A percentile compares a stretch with the other conserved stretches of the same genome.
These are phyloP conservation scores for Yarrowia hollandica DNA, from an alignment of 805 yeast species.

Conservation along the genomic window DNA sequence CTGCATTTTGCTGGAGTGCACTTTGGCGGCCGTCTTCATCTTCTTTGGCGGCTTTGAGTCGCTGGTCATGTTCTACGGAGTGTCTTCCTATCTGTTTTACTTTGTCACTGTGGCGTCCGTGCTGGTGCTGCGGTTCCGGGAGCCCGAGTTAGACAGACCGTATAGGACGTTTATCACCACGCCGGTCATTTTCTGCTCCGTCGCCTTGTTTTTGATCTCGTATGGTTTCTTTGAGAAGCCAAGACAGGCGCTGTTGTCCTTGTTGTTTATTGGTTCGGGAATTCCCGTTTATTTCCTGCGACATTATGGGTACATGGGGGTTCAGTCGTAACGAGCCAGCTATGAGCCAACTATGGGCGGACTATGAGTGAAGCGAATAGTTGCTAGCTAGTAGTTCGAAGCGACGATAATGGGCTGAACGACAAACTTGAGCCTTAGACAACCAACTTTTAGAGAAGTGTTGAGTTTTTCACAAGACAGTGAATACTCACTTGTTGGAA, in stretches of 20 bases:
- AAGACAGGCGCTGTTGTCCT: constrained; percentile 38
- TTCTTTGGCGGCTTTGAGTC: constrained; percentile 43
- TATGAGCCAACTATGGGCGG: not conserved
- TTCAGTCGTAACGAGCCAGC: no score
- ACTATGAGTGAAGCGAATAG: not conserved
- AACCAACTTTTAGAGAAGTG: no score
- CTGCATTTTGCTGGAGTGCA: constrained; percentile 42
- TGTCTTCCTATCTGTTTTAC: constrained; percentile 41
- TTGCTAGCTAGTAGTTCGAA: not conserved
- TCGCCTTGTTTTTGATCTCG: constrained; percentile 42
- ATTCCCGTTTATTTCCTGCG: constrained; percentile 38
- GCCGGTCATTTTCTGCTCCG: constrained; percentile 44
- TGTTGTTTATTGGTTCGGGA: constrained; percentile 39
- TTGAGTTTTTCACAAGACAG: no score
- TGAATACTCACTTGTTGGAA: no score
- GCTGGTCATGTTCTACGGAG: constrained; percentile 44
- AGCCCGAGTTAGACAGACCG: constrained; percentile 44
- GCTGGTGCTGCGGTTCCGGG: constrained; percentile 40
- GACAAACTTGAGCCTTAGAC: no score
- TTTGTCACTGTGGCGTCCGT: constrained; percentile 44
- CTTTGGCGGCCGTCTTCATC: constrained; percentile 39
- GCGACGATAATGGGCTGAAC: no score
- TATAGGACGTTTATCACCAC: constrained; percentile 43
- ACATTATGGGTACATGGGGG: constrained; percentile 26
- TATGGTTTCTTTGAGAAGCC: constrained; percentile 42